Evolutionary conservation across 768 basidiomycete species (phyloP).

Genomic region (Termitomyces eurrhizus): DNA sequence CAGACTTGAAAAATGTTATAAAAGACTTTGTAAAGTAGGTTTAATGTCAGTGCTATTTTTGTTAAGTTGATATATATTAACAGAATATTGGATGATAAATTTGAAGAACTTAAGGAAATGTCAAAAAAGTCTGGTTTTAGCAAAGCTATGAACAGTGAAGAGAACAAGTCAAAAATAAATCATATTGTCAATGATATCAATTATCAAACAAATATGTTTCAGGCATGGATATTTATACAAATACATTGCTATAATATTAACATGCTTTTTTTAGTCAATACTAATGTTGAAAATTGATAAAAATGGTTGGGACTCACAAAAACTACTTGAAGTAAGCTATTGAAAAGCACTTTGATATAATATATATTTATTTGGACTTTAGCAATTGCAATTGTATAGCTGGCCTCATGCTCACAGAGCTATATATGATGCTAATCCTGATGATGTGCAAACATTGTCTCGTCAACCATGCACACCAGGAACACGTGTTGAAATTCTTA

Average conservation of each 20-base stretch:
- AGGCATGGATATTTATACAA: neutral
- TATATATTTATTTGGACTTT: too few species aligned
- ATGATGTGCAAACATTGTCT: too few species aligned
- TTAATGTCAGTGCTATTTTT: neutral
- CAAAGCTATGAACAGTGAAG: conserved; percentile 11
- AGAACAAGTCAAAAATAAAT: conserved; percentile 6
- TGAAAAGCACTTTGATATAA: conserved; percentile 13
- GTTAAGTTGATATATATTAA: neutral
- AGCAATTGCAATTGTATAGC: too few species aligned
- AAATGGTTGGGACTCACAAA: conserved; percentile 10
- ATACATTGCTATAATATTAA: too few species aligned
- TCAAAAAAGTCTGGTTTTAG: neutral
- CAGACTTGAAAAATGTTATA: neutral
- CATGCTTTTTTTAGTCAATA: neutral
- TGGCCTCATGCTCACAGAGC: too few species aligned
- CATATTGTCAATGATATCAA: conserved; percentile 1
- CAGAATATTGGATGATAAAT: neutral
- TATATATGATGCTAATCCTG: too few species aligned
- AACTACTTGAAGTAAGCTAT: conserved; percentile 10
- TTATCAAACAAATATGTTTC: conserved; percentile 12
- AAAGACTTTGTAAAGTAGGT: neutral
- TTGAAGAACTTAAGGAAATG: neutral
- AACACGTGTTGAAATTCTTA: too few species aligned
- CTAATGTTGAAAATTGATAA: neutral
- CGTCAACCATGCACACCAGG: too few species aligned